Evolutionary conservation across 2,329 filamentous ascomycete species (phyloP), one percentile per base, ranked within the genome.

Genomic region (Ceratocystis alfenasii): DNA sequence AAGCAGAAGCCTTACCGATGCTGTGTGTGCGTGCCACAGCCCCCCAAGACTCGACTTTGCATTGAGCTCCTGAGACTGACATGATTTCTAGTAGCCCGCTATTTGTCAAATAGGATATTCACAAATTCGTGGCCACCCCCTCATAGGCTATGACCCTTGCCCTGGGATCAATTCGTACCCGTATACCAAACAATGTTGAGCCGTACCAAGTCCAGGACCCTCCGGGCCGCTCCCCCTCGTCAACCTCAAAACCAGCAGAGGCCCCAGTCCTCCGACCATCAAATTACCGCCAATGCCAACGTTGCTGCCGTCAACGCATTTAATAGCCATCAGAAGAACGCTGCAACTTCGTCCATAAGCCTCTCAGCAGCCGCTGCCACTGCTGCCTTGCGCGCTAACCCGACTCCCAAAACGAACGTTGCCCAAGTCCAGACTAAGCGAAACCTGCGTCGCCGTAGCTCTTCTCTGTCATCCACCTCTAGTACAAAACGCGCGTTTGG

Each of bases 341-440:
- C 66, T 3, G 30, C 68, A 12, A 22, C 53, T 5, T 81, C 72
- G 81, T 83, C 74, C 82, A 71, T 82, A 86, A 70, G 83, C 67
- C 80, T 96, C 55, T 95, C 92, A 50, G 87, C 88, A 45, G 89
- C 92, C 5, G 93, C 93, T 12, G 92, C 93, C 5, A 91, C 90
- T 17, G 86, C 91, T 33, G 92, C 92, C 60, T 81, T 97, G 67
- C 86, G 87, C 72, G 88, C 87, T 59, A 84, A 88, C 70, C 87
- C 90, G 8, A 86, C 86, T 63, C 86, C 88, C 1, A 91, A 90
- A 25, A 93, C 87, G 63, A 86, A 86, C 70, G 87, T 96, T 66
- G 87, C 85, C 74, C 85, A 90, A 72, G 84, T 95, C 57, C 88
- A 95, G 75, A 95, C 93, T 5, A 96, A 93, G 78, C 88, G 92